phyloP scores from a whole-genome alignment of 179 eudicot genomes.

The Nepenthes alata region DNA sequence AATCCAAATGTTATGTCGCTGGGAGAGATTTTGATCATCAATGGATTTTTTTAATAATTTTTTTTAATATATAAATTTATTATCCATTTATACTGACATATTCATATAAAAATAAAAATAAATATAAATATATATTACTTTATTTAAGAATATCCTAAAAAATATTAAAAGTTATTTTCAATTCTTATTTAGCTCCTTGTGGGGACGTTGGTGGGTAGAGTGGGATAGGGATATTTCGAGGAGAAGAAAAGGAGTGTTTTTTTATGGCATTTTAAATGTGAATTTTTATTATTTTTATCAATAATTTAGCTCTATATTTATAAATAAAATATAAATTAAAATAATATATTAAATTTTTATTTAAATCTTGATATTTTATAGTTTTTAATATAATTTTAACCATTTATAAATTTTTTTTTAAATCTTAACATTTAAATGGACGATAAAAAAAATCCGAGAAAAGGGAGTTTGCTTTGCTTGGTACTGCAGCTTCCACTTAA shows the following conservation, averaged over 20 bases:
- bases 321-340: not conserved
- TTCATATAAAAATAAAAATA: not conserved
- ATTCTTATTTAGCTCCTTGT: not conserved
- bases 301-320: not conserved
- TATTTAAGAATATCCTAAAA: no score
- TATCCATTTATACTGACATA: not conserved
- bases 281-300: no score
- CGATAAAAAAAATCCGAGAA: no score
- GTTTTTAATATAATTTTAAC: not conserved
- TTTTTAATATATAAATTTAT: not conserved
- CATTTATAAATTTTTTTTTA: not conserved
- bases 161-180: not conserved
- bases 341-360: not conserved
- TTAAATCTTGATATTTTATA: not conserved
- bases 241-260: constrained; percentile 1
- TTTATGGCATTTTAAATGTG: no score
- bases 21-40: constrained; percentile 1
- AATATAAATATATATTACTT: no score
- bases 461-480: constrained; percentile 27
- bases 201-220: constrained; percentile 12
- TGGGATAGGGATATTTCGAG: constrained; percentile 8
- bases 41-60: not conserved
- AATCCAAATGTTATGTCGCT: constrained; percentile 16
- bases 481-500: constrained; percentile 45
- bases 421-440: not conserved